A percentile compares a stretch with the other conserved stretches of the same genome.
Evolutionary conservation across 768 basidiomycete species (phyloP).

Genomic region (Lentinula boryana): DNA sequence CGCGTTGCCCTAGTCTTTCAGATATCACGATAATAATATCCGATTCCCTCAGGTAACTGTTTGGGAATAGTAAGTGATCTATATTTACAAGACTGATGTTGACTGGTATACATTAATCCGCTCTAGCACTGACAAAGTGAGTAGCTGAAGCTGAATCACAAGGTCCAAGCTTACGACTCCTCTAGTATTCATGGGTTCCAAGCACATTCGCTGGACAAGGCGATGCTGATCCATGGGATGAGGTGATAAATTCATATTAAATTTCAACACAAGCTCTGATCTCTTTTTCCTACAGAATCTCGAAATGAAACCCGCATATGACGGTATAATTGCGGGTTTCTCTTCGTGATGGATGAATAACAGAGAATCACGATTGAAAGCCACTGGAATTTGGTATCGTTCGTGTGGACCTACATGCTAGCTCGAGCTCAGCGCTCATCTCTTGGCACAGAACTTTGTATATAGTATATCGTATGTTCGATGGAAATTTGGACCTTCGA

Average conservation of each 20-base stretch:
- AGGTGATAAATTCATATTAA: conserved; percentile 14
- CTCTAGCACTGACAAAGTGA: conserved; percentile 7
- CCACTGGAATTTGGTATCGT: too few relatives aligned
- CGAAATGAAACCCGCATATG: conserved; percentile 37
- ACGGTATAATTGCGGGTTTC: conserved; percentile 36
- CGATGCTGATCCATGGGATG: conserved; percentile 33
- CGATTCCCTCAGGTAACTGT: background rate
- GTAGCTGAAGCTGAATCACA: background rate
- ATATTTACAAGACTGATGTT: background rate
- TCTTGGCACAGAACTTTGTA: too few relatives aligned
- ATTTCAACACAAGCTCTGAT: background rate
- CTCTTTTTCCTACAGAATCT: conserved; percentile 24
- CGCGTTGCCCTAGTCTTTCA: background rate
- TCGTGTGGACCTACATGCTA: too few relatives aligned
- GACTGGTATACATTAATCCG: background rate
- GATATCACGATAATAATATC: background rate
- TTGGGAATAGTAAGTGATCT: conserved; percentile 7
- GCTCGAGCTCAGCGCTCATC: too few relatives aligned
- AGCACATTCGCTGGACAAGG: conserved; percentile 32
- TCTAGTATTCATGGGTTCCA: conserved; percentile 35
- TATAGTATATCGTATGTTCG: too few relatives aligned
- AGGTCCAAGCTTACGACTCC: background rate
- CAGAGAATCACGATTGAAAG: too few relatives aligned
- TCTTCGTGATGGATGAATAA: background rate
- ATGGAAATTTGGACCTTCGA: too few relatives aligned